Percentiles rank a stretch among this genome's conserved stretches.
Conservation (phyloP, 169 alveolate species). For the Eimeria necatrix region DNA sequence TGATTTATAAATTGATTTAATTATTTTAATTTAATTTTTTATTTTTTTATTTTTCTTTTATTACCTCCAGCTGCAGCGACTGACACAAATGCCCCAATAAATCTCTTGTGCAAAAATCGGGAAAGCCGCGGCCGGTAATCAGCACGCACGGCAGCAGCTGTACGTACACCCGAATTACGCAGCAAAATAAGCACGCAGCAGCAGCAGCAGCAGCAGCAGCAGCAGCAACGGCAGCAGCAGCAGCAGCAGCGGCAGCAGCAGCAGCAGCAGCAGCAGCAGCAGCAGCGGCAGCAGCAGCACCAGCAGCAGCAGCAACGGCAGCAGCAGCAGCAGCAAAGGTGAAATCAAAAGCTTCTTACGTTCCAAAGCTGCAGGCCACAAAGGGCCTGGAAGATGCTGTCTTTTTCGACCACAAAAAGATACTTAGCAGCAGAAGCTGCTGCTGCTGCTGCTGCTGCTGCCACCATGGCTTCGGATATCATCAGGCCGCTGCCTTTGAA, state of each 20-base stretch:
- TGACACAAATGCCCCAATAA: background rate
- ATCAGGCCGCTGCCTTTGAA: conserved; percentile 51
- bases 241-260: too few species aligned
- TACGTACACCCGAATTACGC: background rate
- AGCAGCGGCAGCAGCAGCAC: too few species aligned
- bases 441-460: conserved; percentile 2
- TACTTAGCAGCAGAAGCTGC: conserved; percentile 35
- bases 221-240: too few species aligned
- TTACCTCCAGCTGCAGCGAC: conserved; percentile 55
- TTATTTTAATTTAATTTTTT: background rate
- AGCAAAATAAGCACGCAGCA: too few species aligned
- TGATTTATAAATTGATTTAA: background rate
- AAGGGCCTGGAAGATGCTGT: conserved; percentile 71
- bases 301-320: too few species aligned
- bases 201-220: too few species aligned
- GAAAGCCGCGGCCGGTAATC: conserved; percentile 77
- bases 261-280: too few species aligned
- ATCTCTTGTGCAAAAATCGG: conserved; percentile 73
- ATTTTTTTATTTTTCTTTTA: background rate
- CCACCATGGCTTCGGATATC: conserved; percentile 62
- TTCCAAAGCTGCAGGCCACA: conserved; percentile 66
- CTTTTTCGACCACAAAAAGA: conserved; percentile 77
- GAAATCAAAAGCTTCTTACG: background rate
- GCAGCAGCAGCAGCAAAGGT: too few species aligned
- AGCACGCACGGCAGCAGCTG: conserved; percentile 77